Percentiles rank a stretch among this genome's conserved stretches.
Conservation (phyloP, 495 filamentous ascomycete genomes). For the Neurospora terricola region DNA sequence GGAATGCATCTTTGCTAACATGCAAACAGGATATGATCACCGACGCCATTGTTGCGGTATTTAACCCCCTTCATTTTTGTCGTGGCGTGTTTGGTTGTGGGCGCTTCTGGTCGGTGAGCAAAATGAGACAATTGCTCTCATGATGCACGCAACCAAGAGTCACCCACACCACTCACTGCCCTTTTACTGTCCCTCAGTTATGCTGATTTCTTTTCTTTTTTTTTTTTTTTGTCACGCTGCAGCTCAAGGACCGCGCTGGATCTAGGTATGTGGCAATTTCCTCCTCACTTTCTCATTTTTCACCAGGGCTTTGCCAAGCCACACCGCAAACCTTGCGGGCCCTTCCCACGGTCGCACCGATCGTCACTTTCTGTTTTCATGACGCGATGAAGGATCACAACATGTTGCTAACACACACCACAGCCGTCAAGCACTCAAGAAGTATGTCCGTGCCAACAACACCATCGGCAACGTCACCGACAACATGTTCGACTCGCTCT, state of each 20-base stretch:
- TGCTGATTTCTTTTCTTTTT: constrained; percentile 37
- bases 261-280: constrained; percentile 42
- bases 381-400: background rate
- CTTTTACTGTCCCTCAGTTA: constrained; percentile 1
- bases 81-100: constrained; percentile 26
- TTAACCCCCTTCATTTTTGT: constrained; percentile 30
- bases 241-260: constrained; percentile 60
- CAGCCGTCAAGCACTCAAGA: constrained; percentile 94
- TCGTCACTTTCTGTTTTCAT: constrained; percentile 2
- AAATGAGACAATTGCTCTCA: constrained; percentile 13
- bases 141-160: constrained; percentile 9
- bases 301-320: constrained; percentile 4
- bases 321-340: background rate
- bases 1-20: constrained; percentile 29
- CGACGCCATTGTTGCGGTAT: constrained; percentile 55
- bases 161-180: background rate
- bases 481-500: constrained; percentile 73
- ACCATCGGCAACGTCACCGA: constrained; percentile 56
- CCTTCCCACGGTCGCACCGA: background rate
- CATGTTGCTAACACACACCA: constrained; percentile 27
- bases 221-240: constrained; percentile 17
- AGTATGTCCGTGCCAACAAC: constrained; percentile 97
- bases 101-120: constrained; percentile 7
- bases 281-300: constrained; percentile 2
- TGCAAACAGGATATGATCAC: constrained; percentile 52